Percentiles rank a stretch among this genome's conserved stretches.
phyloP scores from a whole-genome alignment of 352 stramenopile genomes.

The Saprolegnia parasitica region DNA sequence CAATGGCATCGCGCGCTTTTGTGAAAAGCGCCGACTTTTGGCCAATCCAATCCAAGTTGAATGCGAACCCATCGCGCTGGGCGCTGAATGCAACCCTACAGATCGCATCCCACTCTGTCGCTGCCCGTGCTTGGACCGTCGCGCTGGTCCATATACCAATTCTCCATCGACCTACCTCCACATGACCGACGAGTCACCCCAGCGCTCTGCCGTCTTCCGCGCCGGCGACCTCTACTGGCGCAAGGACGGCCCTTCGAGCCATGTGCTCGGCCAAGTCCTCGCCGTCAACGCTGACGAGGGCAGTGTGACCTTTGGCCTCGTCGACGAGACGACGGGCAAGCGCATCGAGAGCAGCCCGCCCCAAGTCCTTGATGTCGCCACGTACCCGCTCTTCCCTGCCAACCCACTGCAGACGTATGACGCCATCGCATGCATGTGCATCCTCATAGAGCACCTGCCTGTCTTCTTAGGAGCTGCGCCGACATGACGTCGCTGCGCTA shows the following conservation, averaged over 20 bases:
- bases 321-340: conserved; percentile 68
- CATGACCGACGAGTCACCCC: too few relatives aligned
- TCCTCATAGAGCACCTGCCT: not conserved
- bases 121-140: too few relatives aligned
- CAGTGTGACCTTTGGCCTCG: conserved; percentile 47
- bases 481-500: conserved; percentile 84
- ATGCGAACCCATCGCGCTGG: too few relatives aligned
- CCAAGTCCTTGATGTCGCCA: conserved; percentile 41
- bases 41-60: too few relatives aligned
- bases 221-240: conserved; percentile 81
- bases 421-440: too few relatives aligned
- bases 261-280: conserved; percentile 62
- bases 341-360: conserved; percentile 28
- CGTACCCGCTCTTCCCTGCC: conserved; percentile 52
- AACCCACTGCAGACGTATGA: conserved; percentile 70
- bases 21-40: too few relatives aligned
- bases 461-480: conserved; percentile 44
- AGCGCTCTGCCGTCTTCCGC: conserved; percentile 34
- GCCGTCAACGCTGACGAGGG: conserved; percentile 38
- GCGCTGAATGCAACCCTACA: too few relatives aligned
- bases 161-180: too few relatives aligned
- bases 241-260: conserved; percentile 53
- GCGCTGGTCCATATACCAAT: too few relatives aligned
- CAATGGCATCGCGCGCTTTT: too few relatives aligned
- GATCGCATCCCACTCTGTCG: too few relatives aligned